Evolutionary conservation across 73 alveolate genomes (phyloP), one percentile per base, ranked within the genome.

Genomic region (Symbiodinium natans): DNA sequence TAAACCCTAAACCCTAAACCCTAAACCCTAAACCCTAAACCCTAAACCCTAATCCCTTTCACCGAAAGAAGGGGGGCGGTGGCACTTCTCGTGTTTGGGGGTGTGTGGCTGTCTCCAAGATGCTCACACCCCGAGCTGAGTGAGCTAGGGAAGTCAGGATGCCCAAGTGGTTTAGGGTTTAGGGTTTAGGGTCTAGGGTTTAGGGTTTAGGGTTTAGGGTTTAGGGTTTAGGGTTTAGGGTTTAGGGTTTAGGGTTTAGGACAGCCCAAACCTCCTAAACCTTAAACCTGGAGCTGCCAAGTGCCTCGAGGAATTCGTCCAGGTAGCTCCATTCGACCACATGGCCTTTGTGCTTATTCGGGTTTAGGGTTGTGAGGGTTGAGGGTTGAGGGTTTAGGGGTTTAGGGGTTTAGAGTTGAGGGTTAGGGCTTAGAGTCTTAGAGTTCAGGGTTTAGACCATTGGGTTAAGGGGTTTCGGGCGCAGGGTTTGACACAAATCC

Each of bases 291-390:
- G 39, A 4, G n/a, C 34, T 19, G 21, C n/a, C 80, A 3, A 17
- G 4, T 59, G 54, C 97, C 97, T 90, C 97, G 10, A 90, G 86
- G 80, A 71, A 90, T n/a, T 90, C 75, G 68, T 90, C 97, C 42
- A 90, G 71, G 88, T 90, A 90, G 43, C 29, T 73, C 97, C 97
- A 90, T 6, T 68, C 82, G n/a, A 90, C 97, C 82, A 90, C 97
- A 8, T 90, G 89, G 71, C 97, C 97, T 90, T 3, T 27, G 77
- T 52, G 68, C 29, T 5, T 52, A 27, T 27, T 52, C 29, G 1
- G 68, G 68, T 5, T 52, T n/a, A n/a, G n/a, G n/a, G n/a, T n/a
- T n/a, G n/a, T n/a, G n/a, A n/a, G n/a, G n/a, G n/a, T n/a, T n/a
- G n/a, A 13, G 59, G 13, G 13, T 46, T 46, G 13, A 9, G 6